Conservation (phyloP, 805 yeast species). For the Grigorovia jiainica region DNA sequence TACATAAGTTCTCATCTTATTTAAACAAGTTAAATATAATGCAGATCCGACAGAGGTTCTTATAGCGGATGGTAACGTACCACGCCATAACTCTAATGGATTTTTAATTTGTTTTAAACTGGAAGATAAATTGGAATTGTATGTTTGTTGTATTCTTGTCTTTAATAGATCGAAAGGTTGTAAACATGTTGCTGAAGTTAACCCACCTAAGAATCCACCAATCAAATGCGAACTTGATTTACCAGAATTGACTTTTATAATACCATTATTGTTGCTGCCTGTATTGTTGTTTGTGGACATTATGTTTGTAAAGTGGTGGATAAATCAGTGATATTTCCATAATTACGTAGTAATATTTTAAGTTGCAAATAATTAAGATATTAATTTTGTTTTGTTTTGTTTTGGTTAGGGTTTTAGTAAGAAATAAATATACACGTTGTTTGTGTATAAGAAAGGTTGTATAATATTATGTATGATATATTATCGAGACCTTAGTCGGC, state of each 20-base stretch:
- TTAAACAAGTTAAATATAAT: slow-evolving; percentile 66
- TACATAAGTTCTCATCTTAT: slow-evolving; percentile 46
- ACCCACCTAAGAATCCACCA: slow-evolving; percentile 81
- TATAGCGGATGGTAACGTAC: slow-evolving; percentile 82
- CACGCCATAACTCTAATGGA: slow-evolving; percentile 67
- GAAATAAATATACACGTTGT: too few relatives aligned
- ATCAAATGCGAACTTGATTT: slow-evolving; percentile 41
- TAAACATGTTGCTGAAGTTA: slow-evolving; percentile 65
- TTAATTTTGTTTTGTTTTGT: too few relatives aligned
- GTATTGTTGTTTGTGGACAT: too few relatives aligned
- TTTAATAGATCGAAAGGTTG: slow-evolving; percentile 88
- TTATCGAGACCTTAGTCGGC: too few relatives aligned
- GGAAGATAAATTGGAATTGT: slow-evolving; percentile 22
- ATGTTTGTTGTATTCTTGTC: slow-evolving; percentile 70
- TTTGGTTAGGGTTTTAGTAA: too few relatives aligned
- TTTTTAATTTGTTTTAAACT: slow-evolving; percentile 34
- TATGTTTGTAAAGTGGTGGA: too few relatives aligned
- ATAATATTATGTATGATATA: too few relatives aligned
- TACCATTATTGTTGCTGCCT: too few relatives aligned
- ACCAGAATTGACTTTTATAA: not conserved
- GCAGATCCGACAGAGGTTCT: slow-evolving; percentile 90
- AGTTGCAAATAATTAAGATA: too few relatives aligned
- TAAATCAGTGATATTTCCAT: too few relatives aligned
- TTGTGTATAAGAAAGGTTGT: too few relatives aligned
- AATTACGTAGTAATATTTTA: too few relatives aligned